phyloP scores from a whole-genome alignment of 192 early-diverging fungal genomes.

The Entophlyctis helioformis region DNA sequence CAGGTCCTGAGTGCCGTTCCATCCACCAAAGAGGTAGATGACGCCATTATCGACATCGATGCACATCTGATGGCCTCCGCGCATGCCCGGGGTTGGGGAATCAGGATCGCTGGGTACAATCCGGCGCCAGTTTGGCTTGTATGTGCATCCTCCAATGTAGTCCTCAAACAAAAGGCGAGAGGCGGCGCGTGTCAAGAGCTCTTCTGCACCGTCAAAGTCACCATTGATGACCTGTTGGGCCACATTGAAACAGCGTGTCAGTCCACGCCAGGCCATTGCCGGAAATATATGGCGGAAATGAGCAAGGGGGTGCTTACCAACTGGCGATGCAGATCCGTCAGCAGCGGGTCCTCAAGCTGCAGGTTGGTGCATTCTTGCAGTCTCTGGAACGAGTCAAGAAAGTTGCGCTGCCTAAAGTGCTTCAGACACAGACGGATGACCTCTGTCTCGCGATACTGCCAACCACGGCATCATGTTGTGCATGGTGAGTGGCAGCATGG shows the following conservation, averaged over 20 bases:
- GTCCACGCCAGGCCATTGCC: too few species aligned
- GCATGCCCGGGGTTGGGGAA: constrained; percentile 36
- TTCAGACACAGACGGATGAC: constrained; percentile 78
- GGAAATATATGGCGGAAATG: not conserved
- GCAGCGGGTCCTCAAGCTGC: constrained; percentile 66
- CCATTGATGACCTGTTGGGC: constrained; percentile 33
- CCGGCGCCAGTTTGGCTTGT: not conserved
- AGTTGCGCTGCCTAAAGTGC: constrained; percentile 73
- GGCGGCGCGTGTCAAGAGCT: constrained; percentile 52
- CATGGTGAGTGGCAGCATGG: too few species aligned
- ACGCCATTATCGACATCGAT: constrained; percentile 58
- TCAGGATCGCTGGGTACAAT: too few species aligned
- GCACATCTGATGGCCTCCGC: constrained; percentile 97
- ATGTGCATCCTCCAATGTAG: constrained; percentile 32
- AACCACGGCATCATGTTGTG: not conserved
- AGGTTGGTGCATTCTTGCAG: constrained; percentile 50
- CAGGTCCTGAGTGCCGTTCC: constrained; percentile 80
- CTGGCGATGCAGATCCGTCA: constrained; percentile 57
- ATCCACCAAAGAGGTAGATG: constrained; percentile 89
- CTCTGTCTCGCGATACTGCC: constrained; percentile 62
- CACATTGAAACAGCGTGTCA: not conserved
- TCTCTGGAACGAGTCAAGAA: constrained; percentile 56
- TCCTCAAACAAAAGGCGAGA: constrained; percentile 55
- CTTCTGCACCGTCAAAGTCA: constrained; percentile 64
- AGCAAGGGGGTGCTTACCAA: constrained; percentile 13